Base-by-base conservation (phyloP, 176 grass and related monocot genomes). In the Oryza glaberrima region DNA sequence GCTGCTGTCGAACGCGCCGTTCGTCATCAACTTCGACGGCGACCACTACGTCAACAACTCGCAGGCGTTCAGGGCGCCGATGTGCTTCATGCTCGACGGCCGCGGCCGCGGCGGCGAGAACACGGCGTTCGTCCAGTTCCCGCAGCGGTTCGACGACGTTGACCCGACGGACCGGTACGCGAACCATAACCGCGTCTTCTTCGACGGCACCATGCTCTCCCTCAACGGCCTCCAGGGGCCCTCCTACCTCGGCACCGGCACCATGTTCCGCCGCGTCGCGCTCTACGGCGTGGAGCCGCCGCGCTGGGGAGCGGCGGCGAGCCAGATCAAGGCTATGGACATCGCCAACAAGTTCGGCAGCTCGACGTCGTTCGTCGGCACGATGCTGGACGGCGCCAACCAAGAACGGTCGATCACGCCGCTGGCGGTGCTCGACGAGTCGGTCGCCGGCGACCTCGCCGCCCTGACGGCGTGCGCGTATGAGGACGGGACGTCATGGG, bases 31-130 rank as follows among this genome's bases (percentile, higher is more conserved):
- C 84, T 87, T 90, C 4, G 89, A 90, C 14, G 64, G 89, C 13
- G 89, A 90, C 23, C 89, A 90, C 64, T 90, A 90, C 63, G 28
- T 87, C 65, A 87, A 80, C 84, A 87, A 87, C 30, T 71, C 84
- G 0, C 76, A 80, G 23, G 76, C 89, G 0, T 38, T 90, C 20
- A 69, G 70, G 0, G 89, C 40, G 1, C 0, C 61, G 1, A 80
- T 90, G 69, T 90, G 89, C 76, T 90, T 87, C 23, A 80, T 90
- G 84, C 75, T 90, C 1, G 89, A 90, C 80, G 1, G 28, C 1
- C 28, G 28, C 28, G 28, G 28, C 28, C 1, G 28, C 28, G 28
- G 28, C 28, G 28, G 25, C 25, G 25, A 25, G 25, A 25, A 25
- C 25, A 25, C 25, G 25, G 25, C 25, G 25, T 25, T 25, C 25